These are phyloP conservation scores for Bretschneidera sinensis DNA, from an alignment of 345 rosid species.

Conservation along the genomic window DNA sequence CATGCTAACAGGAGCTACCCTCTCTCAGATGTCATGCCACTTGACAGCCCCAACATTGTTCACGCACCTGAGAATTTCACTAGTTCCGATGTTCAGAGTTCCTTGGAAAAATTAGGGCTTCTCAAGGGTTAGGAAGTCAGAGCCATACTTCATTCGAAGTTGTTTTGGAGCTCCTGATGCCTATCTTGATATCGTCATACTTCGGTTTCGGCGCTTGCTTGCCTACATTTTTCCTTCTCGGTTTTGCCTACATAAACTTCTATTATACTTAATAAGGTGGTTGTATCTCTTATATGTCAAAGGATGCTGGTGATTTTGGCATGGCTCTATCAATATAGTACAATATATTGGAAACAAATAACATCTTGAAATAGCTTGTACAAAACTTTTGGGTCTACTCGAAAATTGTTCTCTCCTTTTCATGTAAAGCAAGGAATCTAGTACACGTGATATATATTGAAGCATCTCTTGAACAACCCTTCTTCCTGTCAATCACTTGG, in stretches of 20 bases:
- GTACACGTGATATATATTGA: no score
- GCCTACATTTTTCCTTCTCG: not conserved
- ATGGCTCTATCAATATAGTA: not conserved
- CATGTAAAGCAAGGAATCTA: no score
- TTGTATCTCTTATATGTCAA: no score
- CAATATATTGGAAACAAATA: not conserved
- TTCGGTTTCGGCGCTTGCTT: not conserved
- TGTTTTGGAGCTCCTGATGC: not conserved
- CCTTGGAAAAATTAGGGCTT: slow-evolving; percentile 56
- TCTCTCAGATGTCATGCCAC: slow-evolving; percentile 70
- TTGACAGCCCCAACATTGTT: slow-evolving; percentile 59
- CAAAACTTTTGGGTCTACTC: not conserved
- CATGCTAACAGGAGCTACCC: slow-evolving; percentile 74
- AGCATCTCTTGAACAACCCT: no score
- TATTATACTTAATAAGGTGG: not conserved
- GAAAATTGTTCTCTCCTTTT: no score
- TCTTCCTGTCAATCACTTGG: no score
- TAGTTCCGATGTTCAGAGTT: slow-evolving; percentile 41
- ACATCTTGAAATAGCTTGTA: not conserved
- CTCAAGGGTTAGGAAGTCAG: slow-evolving; percentile 25
- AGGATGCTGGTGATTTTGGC: not conserved
- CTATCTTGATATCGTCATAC: not conserved
- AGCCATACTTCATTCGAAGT: not conserved
- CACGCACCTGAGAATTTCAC: slow-evolving; percentile 43
- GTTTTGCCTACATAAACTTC: not conserved